Base-by-base conservation (phyloP, 371 early-diverging fungal species). In the Zancudomyces culisetae region DNA sequence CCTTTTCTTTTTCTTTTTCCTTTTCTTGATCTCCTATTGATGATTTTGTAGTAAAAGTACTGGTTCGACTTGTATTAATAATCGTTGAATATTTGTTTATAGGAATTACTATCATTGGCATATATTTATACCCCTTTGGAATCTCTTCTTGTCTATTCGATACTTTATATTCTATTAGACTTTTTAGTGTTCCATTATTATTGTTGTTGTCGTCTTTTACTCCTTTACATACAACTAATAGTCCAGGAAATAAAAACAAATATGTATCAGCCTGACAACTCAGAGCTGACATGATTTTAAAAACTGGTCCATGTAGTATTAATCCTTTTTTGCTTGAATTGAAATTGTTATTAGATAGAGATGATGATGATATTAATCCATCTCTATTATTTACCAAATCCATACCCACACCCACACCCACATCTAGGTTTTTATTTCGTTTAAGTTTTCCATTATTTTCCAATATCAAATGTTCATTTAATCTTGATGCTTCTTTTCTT, bases 161-260 rank as follows among this genome's bases (percentile, higher is more conserved):
- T 27, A 61, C 42, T n/a, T 54, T 56, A 28, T 52, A 49, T 51
- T 47, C 58, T 21, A 27, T 21, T 18, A 56, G 58, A 10, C 58
- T 29, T 18, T 49, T 29, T 3, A 20, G 51, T 8, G 43, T 10
- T 18, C 13, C 8, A 29, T 27, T n/a, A 43, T 35, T n/a, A 20
- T 15, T 6, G 35, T 35, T 10, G 15, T 6, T 15, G 15, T 6
- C 35, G 35, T 15, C 15, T 35, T 10, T 10, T 63, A 70, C 1
- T 62, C 69, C 76, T 55, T 83, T 81, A 35, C 84, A 78, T 28
- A 87, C 84, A 27, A 89, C 63, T 45, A 89, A 55, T 10, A 85
- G 54, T 55, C 87, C 90, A 47, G 63, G 79, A 57, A 89, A 86
- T 27, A 89, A 62, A 54, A 89, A 84, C 20, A 89, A 68, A 51